Evolutionary conservation across 345 rosid species (phyloP).

Genomic region (Arabis alpina): DNA sequence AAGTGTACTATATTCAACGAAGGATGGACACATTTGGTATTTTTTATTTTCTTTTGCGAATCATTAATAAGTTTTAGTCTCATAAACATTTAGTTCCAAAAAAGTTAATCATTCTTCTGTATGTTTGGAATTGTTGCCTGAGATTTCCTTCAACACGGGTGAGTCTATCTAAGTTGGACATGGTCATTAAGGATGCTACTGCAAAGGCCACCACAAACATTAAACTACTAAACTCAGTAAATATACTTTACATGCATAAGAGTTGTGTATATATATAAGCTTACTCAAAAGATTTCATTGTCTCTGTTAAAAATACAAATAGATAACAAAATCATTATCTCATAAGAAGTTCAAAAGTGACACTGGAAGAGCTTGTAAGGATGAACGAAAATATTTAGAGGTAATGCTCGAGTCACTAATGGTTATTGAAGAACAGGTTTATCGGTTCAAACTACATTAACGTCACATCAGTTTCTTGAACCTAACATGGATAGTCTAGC

Average conservation of each 20-base stretch:
- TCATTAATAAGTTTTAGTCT: too few species aligned
- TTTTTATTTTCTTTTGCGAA: too few species aligned
- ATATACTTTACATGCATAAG: background rate
- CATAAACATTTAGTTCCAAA: too few species aligned
- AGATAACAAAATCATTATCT: slow-evolving; percentile 67
- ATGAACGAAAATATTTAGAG: slow-evolving; percentile 85
- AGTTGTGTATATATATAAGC: background rate
- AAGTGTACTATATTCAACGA: too few species aligned
- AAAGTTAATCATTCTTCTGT: too few species aligned
- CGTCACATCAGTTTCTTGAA: slow-evolving; percentile 74
- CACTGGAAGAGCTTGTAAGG: slow-evolving; percentile 88
- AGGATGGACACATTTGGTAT: too few species aligned
- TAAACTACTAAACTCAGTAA: slow-evolving; percentile 72
- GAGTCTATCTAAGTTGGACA: too few species aligned
- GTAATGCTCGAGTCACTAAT: slow-evolving; percentile 82
- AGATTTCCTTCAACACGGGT: too few species aligned
- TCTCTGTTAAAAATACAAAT: slow-evolving; percentile 53
- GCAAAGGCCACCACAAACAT: slow-evolving; percentile 61
- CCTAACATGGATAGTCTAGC: slow-evolving; percentile 64
- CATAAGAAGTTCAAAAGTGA: slow-evolving; percentile 63
- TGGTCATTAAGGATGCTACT: slow-evolving; percentile 67
- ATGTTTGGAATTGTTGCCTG: too few species aligned
- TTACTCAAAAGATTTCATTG: background rate
- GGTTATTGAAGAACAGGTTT: slow-evolving; percentile 78
- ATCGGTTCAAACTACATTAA: slow-evolving; percentile 63